These are phyloP conservation scores for Aspergillus amoenus DNA, from an alignment of 2,329 filamentous ascomycete genomes.

Conservation along the genomic window DNA sequence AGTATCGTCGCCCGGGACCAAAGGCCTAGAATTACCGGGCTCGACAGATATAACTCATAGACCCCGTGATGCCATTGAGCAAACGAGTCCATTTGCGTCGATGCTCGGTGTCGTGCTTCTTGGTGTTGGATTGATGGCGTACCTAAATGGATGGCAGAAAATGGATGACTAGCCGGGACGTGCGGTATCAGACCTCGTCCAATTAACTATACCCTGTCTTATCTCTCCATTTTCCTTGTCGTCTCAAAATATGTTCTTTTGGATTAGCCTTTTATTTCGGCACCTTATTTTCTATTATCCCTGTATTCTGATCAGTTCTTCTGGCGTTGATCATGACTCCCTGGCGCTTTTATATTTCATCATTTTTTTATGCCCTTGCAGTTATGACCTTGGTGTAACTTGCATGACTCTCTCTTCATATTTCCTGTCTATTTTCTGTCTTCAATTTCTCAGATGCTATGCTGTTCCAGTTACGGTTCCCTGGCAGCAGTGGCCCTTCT, in stretches of 20 bases:
- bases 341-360: conserved; percentile 14
- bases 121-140: conserved; percentile 81
- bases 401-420: conserved; percentile 24
- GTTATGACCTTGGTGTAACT: conserved; percentile 28
- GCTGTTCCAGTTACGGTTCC: conserved; percentile 28
- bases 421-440: conserved; percentile 13
- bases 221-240: conserved; percentile 13
- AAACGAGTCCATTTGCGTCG: conserved; percentile 72
- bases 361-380: conserved; percentile 20
- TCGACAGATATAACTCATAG: conserved; percentile 42
- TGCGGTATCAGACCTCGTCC: not conserved
- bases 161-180: conserved; percentile 44
- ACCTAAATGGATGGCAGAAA: conserved; percentile 78
- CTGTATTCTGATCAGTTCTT: conserved; percentile 6
- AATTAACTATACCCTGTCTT: conserved; percentile 3
- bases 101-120: conserved; percentile 80
- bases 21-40: conserved; percentile 41
- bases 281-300: conserved; percentile 3
- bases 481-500: conserved; percentile 22
- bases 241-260: conserved; percentile 16
- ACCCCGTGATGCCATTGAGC: conserved; percentile 43
- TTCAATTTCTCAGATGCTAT: conserved; percentile 16
- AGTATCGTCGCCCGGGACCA: conserved; percentile 50
- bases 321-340: conserved; percentile 16
- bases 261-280: conserved; percentile 7